A percentile compares a stretch with the other conserved stretches of the same genome.
Conservation (phyloP, 1,139 yeast genomes). For the Kurtzmaniella quercitrusa region DNA sequence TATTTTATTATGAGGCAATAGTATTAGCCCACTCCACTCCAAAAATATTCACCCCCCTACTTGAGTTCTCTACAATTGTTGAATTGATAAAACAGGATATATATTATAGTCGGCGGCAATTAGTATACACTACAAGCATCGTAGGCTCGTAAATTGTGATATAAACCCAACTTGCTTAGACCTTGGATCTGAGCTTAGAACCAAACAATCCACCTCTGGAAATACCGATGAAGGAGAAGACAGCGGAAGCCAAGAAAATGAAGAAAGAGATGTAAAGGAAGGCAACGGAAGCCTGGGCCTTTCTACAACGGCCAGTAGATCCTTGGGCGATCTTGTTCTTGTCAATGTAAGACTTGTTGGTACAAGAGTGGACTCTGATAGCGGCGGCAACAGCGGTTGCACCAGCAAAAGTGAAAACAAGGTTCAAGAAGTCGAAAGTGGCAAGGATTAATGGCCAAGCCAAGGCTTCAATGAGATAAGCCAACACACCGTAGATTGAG, state of each 20-base stretch:
- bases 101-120: not conserved
- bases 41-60: not conserved
- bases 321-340: slow-evolving; percentile 72
- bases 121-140: slow-evolving; percentile 1
- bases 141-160: not conserved
- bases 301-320: slow-evolving; percentile 79
- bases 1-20: not conserved
- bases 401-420: slow-evolving; percentile 89
- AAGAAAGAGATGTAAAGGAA: slow-evolving; percentile 86
- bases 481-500: slow-evolving; percentile 71
- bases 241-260: slow-evolving; percentile 64
- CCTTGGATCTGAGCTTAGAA: slow-evolving; percentile 52
- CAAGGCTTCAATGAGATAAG: slow-evolving; percentile 71
- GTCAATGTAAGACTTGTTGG: slow-evolving; percentile 59
- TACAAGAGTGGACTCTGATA: slow-evolving; percentile 81
- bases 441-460: slow-evolving; percentile 85
- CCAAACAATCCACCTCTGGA: slow-evolving; percentile 76
- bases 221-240: slow-evolving; percentile 56
- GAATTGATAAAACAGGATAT: slow-evolving; percentile 1
- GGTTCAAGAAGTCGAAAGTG: slow-evolving; percentile 76
- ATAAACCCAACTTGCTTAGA: slow-evolving; percentile 1
- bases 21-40: not conserved
- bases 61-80: not conserved
- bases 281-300: slow-evolving; percentile 88
- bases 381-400: slow-evolving; percentile 93